Conservation (phyloP, 441 rosid genomes). For the Omphalea diandra region DNA sequence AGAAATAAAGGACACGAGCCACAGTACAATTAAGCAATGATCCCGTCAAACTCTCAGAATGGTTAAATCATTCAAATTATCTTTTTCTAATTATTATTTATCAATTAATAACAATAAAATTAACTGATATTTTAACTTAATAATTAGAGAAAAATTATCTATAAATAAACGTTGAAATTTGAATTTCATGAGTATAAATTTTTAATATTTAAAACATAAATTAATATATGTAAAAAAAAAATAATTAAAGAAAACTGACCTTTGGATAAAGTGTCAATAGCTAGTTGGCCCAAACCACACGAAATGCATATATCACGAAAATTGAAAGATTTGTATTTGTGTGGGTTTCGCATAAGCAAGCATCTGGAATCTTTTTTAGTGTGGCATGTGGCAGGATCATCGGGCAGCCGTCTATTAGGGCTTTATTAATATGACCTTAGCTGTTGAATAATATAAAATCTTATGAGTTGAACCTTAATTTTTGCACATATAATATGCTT, state of each 20-base stretch:
- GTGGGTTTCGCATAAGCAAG: neutral
- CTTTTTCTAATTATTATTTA: too few species aligned
- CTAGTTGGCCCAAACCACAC: conserved; percentile 23
- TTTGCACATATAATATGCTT: too few species aligned
- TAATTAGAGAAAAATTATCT: neutral
- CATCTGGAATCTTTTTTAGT: neutral
- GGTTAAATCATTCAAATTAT: neutral
- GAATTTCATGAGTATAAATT: too few species aligned
- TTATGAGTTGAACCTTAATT: too few species aligned
- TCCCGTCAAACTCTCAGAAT: conserved; percentile 2
- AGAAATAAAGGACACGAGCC: neutral
- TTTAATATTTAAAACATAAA: neutral
- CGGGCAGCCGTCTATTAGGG: neutral
- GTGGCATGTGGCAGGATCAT: conserved; percentile 23
- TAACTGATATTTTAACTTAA: neutral
- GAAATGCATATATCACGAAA: conserved; percentile 4
- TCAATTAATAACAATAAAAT: neutral
- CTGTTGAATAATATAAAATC: conserved; percentile 16
- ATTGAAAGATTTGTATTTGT: neutral
- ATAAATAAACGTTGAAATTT: too few species aligned
- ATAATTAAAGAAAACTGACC: neutral
- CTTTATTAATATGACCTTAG: conserved; percentile 7
- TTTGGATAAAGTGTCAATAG: conserved; percentile 18
- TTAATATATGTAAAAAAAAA: neutral
- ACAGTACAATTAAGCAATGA: neutral